phyloP scores from a whole-genome alignment of 2,329 filamentous ascomycete genomes.

The Ophiosphaerella herpotricha region DNA sequence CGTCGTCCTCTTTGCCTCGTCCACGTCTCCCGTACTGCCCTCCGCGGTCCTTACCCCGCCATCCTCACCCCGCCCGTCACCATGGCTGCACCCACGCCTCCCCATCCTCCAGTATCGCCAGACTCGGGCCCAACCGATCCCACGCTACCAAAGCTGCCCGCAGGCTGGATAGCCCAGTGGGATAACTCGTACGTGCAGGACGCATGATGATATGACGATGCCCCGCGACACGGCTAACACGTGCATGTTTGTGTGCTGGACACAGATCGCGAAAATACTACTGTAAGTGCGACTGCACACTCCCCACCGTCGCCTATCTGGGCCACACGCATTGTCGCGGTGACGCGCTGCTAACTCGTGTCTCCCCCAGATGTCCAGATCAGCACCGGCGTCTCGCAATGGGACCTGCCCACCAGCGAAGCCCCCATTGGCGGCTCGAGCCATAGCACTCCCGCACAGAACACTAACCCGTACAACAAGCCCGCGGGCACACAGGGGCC shows the following conservation, averaged over 20 bases:
- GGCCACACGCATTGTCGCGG: background rate
- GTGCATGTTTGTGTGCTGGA: background rate
- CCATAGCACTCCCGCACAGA: conserved; percentile 48
- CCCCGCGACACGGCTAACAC: conserved; percentile 31
- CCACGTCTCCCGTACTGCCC: background rate
- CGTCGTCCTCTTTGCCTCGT: conserved; percentile 1
- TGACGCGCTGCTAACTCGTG: background rate
- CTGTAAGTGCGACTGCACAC: conserved; percentile 27
- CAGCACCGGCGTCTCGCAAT: conserved; percentile 72
- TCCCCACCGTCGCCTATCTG: background rate
- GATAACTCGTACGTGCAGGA: conserved; percentile 41
- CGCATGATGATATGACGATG: conserved; percentile 15
- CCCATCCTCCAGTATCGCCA: conserved; percentile 43
- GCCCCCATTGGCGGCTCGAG: conserved; percentile 64
- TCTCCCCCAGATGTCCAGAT: conserved; percentile 62
- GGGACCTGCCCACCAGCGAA: conserved; percentile 71
- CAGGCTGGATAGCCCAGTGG: conserved; percentile 49
- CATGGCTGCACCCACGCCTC: conserved; percentile 45
- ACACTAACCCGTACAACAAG: conserved; percentile 66
- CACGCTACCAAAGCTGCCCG: conserved; percentile 43
- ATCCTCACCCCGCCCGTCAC: conserved; percentile 6
- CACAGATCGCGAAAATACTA: conserved; percentile 47
- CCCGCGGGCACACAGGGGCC: conserved; percentile 49
- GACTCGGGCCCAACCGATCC: conserved; percentile 47
- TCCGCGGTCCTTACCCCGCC: background rate